Evolutionary conservation across 345 rosid species (phyloP).

Genomic region (Pistacia integerrima): DNA sequence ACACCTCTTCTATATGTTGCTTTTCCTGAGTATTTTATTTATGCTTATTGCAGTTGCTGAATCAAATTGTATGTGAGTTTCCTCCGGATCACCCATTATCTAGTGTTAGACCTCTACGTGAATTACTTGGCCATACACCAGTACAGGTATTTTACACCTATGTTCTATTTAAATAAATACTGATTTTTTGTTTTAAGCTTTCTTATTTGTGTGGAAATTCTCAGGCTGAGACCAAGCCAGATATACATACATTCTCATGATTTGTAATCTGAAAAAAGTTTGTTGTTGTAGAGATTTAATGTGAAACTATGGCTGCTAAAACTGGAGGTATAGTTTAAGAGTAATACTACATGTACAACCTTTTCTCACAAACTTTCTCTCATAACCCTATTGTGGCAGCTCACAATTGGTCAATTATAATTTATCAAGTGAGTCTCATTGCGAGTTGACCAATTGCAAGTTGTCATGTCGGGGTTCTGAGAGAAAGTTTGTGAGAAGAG

Average conservation of each 20-base stretch:
- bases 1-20: not conserved
- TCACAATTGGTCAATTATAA: no score
- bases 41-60: constrained; percentile 63
- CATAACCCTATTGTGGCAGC: no score
- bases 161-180: not conserved
- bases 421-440: no score
- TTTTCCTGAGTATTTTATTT: constrained; percentile 4
- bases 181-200: not conserved
- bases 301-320: not conserved
- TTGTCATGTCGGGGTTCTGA: no score
- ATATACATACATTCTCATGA: not conserved
- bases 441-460: no score
- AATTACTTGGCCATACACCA: constrained; percentile 95
- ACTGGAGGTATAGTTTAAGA: not conserved
- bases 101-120: constrained; percentile 82
- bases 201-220: constrained; percentile 9
- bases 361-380: no score
- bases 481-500: no score
- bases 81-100: constrained; percentile 95
- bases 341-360: no score
- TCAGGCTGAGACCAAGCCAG: not conserved
- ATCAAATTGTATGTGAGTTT: constrained; percentile 96
- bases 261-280: not conserved
- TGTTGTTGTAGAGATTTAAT: not conserved
- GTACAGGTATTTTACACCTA: constrained; percentile 61